Percentiles rank a stretch among this genome's conserved stretches.
Evolutionary conservation across 352 stramenopile genomes (phyloP).

Genomic region (Pythium rishiriense): DNA sequence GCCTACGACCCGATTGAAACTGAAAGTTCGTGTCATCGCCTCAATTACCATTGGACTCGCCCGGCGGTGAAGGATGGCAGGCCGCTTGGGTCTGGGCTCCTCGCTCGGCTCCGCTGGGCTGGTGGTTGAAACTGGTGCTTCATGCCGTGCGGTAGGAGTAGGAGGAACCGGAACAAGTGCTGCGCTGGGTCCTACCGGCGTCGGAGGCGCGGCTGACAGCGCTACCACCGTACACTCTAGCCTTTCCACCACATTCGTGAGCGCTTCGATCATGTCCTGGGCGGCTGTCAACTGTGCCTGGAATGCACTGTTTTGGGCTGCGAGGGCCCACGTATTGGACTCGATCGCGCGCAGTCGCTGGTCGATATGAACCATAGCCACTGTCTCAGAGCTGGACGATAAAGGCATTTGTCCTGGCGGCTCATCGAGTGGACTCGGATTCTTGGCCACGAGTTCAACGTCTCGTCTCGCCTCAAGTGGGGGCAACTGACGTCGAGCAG

Average conservation of each 20-base stretch:
- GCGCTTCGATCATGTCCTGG: conserved; percentile 50
- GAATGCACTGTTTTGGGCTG: conserved; percentile 43
- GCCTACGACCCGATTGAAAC: neutral
- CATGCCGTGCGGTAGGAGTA: too few relatives aligned
- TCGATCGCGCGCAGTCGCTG: neutral
- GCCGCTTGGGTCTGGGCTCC: neutral
- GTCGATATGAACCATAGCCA: neutral
- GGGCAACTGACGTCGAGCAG: too few relatives aligned
- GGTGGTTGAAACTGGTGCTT: neutral
- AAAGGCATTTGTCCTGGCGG: too few relatives aligned
- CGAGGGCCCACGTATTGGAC: conserved; percentile 22
- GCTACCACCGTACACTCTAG: neutral
- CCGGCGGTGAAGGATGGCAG: neutral
- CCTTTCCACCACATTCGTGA: conserved; percentile 12
- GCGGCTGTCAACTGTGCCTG: conserved; percentile 41
- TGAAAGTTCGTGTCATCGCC: conserved; percentile 1
- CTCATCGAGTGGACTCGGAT: too few relatives aligned
- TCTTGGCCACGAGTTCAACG: too few relatives aligned
- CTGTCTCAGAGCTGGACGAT: neutral
- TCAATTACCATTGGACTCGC: neutral
- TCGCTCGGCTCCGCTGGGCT: neutral
- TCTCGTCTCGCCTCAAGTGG: too few relatives aligned
- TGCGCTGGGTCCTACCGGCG: neutral
- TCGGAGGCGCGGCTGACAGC: neutral
- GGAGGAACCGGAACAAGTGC: too few relatives aligned